Conservation (phyloP, 805 yeast genomes). For the Candida silvicultrix region DNA sequence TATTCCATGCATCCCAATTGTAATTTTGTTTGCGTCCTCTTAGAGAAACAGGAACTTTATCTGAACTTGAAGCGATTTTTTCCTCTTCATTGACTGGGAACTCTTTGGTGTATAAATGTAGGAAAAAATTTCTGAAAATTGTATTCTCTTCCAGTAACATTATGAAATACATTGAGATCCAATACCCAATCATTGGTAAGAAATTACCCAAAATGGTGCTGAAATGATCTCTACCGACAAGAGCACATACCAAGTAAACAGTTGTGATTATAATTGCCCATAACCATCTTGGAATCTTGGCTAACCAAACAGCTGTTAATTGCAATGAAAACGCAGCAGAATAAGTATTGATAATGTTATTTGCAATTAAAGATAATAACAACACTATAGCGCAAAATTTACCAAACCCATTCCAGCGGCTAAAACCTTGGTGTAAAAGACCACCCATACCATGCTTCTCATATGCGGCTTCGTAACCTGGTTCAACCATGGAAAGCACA, state of each 20-base stretch:
- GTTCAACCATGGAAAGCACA: conserved; percentile 51
- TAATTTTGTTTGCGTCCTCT: conserved; percentile 38
- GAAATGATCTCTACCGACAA: conserved; percentile 71
- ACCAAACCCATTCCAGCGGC: conserved; percentile 70
- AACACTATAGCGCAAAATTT: conserved; percentile 66
- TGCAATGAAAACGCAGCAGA: conserved; percentile 80
- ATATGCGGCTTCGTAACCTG: conserved; percentile 55
- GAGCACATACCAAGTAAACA: conserved; percentile 61
- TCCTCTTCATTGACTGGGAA: conserved; percentile 24
- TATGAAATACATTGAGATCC: conserved; percentile 80
- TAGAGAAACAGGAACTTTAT: conserved; percentile 4
- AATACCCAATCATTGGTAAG: conserved; percentile 87
- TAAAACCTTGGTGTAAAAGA: conserved; percentile 54
- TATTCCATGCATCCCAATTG: conserved; percentile 74
- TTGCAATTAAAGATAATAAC: conserved; percentile 71
- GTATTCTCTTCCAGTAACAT: conserved; percentile 65
- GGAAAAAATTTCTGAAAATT: conserved; percentile 50
- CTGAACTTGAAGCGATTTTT: conserved; percentile 2
- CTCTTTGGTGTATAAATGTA: conserved; percentile 38
- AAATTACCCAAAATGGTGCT: conserved; percentile 71
- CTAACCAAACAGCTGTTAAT: conserved; percentile 45
- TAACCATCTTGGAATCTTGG: conserved; percentile 70
- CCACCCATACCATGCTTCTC: conserved; percentile 68
- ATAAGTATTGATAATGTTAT: conserved; percentile 75
- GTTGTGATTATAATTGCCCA: conserved; percentile 61